These are phyloP conservation scores for Colletotrichum aenigma DNA, from an alignment of 2,329 filamentous ascomycete species.

Conservation along the genomic window DNA sequence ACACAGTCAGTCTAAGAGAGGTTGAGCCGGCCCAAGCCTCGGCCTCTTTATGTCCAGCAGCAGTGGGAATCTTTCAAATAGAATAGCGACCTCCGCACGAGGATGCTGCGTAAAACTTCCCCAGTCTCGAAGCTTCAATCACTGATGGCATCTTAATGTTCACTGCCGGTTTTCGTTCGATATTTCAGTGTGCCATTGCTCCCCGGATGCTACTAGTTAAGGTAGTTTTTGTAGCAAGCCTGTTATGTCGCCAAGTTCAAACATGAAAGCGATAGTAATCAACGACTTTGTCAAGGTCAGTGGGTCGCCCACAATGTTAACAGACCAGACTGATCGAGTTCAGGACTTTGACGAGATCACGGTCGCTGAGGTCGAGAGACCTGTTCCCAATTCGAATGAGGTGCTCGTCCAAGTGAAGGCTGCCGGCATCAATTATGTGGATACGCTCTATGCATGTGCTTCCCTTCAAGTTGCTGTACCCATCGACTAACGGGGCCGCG, in stretches of 20 bases:
- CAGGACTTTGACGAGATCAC: slow-evolving; percentile 26
- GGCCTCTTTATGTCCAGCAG: not conserved
- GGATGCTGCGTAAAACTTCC: not conserved
- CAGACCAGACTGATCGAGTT: not conserved
- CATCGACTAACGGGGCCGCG: not conserved
- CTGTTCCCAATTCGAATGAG: slow-evolving; percentile 19
- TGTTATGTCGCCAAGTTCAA: not conserved
- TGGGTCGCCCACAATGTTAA: not conserved
- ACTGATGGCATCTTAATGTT: not conserved
- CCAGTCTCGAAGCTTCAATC: not conserved
- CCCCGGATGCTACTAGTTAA: not conserved
- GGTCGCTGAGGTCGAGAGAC: slow-evolving; percentile 26
- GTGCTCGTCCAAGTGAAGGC: slow-evolving; percentile 49
- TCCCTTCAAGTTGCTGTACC: not conserved
- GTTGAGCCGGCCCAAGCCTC: not conserved
- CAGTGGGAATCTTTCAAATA: not conserved
- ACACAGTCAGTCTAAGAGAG: not conserved
- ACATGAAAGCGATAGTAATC: slow-evolving; percentile 33
- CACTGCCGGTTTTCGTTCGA: not conserved
- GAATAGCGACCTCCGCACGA: not conserved
- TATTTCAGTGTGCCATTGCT: not conserved
- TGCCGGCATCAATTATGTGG: slow-evolving; percentile 63
- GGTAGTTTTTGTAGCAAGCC: not conserved
- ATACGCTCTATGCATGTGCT: slow-evolving; percentile 55
- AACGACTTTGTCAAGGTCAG: slow-evolving; percentile 26